Percentiles rank a stretch among this genome's conserved stretches.
phyloP scores from a whole-genome alignment of 805 yeast species.

The Hagleromyces aurorensis region DNA sequence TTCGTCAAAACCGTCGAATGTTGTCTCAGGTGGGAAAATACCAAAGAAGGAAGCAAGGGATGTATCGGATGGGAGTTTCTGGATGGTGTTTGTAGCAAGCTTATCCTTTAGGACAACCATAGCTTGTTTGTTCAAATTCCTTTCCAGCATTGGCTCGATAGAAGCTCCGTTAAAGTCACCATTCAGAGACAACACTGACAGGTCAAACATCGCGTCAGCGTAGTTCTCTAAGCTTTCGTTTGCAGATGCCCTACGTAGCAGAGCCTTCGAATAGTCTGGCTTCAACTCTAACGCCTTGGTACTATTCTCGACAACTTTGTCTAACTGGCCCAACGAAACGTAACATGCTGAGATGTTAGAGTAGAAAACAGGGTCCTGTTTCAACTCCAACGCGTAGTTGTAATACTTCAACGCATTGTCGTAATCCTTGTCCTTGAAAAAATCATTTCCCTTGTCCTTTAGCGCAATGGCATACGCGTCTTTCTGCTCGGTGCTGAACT shows the following conservation, averaged over 20 bases:
- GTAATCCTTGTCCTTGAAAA: conserved; percentile 62
- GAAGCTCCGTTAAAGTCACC: conserved; percentile 77
- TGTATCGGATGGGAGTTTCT: conserved; percentile 69
- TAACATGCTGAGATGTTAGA: conserved; percentile 96
- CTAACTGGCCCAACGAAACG: conserved; percentile 70
- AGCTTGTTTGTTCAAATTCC: conserved; percentile 78
- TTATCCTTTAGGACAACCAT: conserved; percentile 58
- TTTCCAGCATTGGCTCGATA: conserved; percentile 74
- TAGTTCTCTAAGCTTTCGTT: conserved; percentile 73
- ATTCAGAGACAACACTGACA: conserved; percentile 78
- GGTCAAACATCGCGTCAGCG: conserved; percentile 83
- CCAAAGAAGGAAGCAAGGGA: conserved; percentile 81
- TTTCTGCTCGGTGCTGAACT: conserved; percentile 44
- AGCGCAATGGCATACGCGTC: conserved; percentile 62
- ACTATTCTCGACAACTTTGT: conserved; percentile 82
- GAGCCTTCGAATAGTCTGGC: conserved; percentile 87
- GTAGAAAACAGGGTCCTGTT: conserved; percentile 80
- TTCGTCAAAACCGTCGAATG: conserved; percentile 43
- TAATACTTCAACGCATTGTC: conserved; percentile 74
- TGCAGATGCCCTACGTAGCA: conserved; percentile 88
- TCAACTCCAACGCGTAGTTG: conserved; percentile 65
- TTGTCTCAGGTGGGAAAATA: conserved; percentile 57
- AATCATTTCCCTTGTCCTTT: conserved; percentile 84
- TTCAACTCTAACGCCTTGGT: conserved; percentile 76
- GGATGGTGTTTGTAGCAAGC: conserved; percentile 32